phyloP scores from a whole-genome alignment of 2,329 filamentous ascomycete genomes.

The Hysterium pulicare region DNA sequence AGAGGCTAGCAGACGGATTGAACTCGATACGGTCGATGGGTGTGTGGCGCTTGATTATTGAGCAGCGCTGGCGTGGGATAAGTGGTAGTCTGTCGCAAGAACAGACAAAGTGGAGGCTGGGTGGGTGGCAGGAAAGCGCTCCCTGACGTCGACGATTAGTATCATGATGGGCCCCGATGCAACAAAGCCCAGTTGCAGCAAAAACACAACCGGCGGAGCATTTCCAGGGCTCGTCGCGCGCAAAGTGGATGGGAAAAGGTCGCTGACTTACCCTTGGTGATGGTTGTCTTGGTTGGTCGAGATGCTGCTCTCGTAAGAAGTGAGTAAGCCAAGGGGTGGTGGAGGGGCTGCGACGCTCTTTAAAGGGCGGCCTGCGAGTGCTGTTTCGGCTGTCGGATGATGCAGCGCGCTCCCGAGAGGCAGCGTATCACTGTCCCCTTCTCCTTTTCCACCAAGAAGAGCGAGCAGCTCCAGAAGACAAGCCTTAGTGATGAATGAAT shows the following conservation, averaged over 20 bases:
- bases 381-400: conserved; percentile 7
- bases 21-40: background rate
- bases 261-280: conserved; percentile 9
- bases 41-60: conserved; percentile 12
- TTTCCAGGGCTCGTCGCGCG: background rate
- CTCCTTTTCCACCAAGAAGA: background rate
- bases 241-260: background rate
- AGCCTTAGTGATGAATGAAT: conserved; percentile 3
- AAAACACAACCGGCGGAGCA: no score
- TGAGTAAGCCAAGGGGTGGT: conserved; percentile 12
- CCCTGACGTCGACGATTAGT: conserved; percentile 14
- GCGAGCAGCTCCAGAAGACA: background rate
- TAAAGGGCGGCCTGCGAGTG: conserved; percentile 6
- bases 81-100: background rate
- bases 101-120: background rate
- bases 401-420: background rate
- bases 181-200: no score
- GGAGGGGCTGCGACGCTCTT: conserved; percentile 3
- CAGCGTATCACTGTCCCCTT: background rate
- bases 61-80: conserved; percentile 5
- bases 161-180: background rate
- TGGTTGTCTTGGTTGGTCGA: conserved; percentile 5
- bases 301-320: conserved; percentile 13
- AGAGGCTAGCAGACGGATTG: background rate
- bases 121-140: background rate